Evolutionary conservation across 1,284 basidiomycete genomes (phyloP).

Genomic region (Ceratorhiza oryzae-sativae): DNA sequence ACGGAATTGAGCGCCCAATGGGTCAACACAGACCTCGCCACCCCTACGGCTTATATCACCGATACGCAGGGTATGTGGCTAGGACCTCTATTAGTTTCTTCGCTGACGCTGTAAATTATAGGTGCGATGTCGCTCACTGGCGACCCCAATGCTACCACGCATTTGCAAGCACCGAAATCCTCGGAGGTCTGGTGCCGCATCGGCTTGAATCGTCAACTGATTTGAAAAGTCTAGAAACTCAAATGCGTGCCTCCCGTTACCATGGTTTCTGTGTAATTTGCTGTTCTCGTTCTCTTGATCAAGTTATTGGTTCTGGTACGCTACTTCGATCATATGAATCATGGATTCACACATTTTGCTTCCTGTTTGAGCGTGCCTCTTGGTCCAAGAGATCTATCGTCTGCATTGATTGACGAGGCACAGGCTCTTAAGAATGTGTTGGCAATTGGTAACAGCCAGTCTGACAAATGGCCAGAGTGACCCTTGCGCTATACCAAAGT

Average conservation of each 20-base stretch:
- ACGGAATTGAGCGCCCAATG: slow-evolving; percentile 1
- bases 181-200: neutral
- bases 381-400: too few species aligned
- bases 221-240: neutral
- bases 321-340: neutral
- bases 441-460: too few species aligned
- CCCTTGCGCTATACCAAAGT: too few species aligned
- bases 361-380: too few species aligned
- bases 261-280: neutral
- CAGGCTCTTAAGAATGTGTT: too few species aligned
- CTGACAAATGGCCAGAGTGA: too few species aligned
- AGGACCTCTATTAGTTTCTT: too few species aligned
- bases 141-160: neutral
- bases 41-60: neutral
- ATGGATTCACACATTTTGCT: too few species aligned
- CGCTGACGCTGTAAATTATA: too few species aligned
- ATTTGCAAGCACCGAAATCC: neutral
- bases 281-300: neutral
- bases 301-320: neutral
- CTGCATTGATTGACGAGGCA: too few species aligned
- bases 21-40: slow-evolving; percentile 4
- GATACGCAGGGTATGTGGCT: neutral
- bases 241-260: neutral
- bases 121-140: neutral
- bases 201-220: neutral